Conservation (phyloP, 257 asterid species). For the Ligustrum vulgare region DNA sequence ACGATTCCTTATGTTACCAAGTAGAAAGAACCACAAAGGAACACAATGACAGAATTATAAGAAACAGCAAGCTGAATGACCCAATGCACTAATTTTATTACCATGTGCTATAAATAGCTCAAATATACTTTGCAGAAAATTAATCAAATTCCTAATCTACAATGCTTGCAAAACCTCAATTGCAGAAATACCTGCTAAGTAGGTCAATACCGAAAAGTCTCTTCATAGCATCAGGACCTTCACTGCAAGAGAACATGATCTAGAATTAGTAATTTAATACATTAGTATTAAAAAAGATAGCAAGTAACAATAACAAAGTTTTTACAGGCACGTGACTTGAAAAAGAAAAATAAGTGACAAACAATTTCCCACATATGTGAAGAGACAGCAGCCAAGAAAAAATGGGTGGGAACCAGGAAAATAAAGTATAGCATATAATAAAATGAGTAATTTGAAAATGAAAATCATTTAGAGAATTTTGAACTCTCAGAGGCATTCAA, state of each 20-base stretch:
- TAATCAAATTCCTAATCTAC: neutral
- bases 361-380: neutral
- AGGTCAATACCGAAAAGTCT: conserved; percentile 83
- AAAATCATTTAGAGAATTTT: neutral
- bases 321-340: conserved; percentile 4
- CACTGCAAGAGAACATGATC: conserved; percentile 52
- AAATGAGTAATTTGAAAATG: neutral
- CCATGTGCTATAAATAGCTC: neutral
- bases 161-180: conserved; percentile 2
- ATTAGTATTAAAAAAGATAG: conserved; percentile 12
- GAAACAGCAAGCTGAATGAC: neutral
- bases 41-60: neutral
- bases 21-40: neutral
- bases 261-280: neutral
- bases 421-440: conserved; percentile 1
- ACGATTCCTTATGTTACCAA: neutral
- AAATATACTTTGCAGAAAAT: neutral
- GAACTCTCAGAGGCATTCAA: conserved; percentile 18
- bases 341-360: neutral
- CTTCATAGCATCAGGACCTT: conserved; percentile 67
- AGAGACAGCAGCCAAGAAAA: conserved; percentile 10
- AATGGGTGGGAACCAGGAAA: conserved; percentile 1
- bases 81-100: conserved; percentile 3
- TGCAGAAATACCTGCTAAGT: conserved; percentile 75
- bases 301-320: conserved; percentile 5